Base-by-base conservation (phyloP, 805 yeast genomes). In the Candida orba region DNA sequence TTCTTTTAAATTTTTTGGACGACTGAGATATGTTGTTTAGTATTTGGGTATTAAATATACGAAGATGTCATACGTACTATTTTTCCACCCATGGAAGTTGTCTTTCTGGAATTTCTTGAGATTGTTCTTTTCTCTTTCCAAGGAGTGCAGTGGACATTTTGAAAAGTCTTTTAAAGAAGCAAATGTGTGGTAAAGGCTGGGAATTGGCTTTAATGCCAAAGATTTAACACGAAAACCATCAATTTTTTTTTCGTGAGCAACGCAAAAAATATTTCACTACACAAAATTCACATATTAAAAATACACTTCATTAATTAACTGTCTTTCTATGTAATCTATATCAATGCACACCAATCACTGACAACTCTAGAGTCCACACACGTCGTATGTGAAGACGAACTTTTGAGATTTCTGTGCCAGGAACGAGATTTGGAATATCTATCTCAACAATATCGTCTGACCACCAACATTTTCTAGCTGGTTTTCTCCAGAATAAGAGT, bases 391-490 rank as follows among this genome's bases (percentile, higher is more conserved):
- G 97, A 15, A 90, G 79, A 54, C 77, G 81, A 23, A 89, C 76
- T 3, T 63, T 63, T 6, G 73, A 62, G n/a, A 50, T 52, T 13
- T 67, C 53, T 18, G 51, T 46, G 2, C 64, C 68, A 20, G 56
- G 57, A 22, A 53, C 48, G 18, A 65, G 46, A 3, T 58, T 63
- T 6, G 62, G 63, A 15, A 69, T 60, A 18, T 57, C 65, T 45
- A 66, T 66, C 37, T 77, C 79, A 18, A 77, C 63, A 25, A 64
- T 68, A 36, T 78, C 76, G 59, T 79, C 78, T 7, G 86, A 74
- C 99, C 99, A 93, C 99, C 99, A 93, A 67, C 99, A 93, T 60
- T 93, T 93, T 58, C 98, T 76, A 2, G 99, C 99, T 1, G 99
- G 99, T 60, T 93, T 93, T 50, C 95, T 76, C 98, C 99, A 93